phyloP scores from a whole-genome alignment of 2,329 filamentous ascomycete genomes.

The Botrytis cinerea region DNA sequence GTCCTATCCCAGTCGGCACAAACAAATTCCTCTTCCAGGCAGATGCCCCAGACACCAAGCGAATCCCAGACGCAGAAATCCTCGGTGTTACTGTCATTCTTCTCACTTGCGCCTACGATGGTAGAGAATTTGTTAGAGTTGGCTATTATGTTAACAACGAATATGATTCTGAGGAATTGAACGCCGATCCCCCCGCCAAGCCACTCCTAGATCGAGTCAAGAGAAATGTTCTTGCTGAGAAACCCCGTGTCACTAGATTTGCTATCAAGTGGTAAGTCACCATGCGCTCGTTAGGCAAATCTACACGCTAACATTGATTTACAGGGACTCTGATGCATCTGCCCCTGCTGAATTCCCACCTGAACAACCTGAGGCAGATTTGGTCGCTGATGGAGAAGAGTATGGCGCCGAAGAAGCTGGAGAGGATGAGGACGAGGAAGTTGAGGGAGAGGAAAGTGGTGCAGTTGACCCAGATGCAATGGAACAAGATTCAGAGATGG shows the following conservation, averaged over 20 bases:
- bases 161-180: conserved; percentile 89
- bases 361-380: conserved; percentile 94
- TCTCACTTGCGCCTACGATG: conserved; percentile 93
- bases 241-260: conserved; percentile 95
- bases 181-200: conserved; percentile 85
- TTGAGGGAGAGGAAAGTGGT: conserved; percentile 55
- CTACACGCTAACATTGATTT: conserved; percentile 34
- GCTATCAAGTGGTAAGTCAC: conserved; percentile 90
- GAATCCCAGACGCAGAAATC: conserved; percentile 93
- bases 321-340: conserved; percentile 95
- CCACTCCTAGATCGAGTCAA: conserved; percentile 89
- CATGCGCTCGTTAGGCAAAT: background rate
- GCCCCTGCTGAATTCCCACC: conserved; percentile 95
- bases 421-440: conserved; percentile 68
- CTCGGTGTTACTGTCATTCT: conserved; percentile 96
- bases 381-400: conserved; percentile 78
- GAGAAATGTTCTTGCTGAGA: conserved; percentile 92
- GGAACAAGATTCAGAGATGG: conserved; percentile 75
- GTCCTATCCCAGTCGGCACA: conserved; percentile 94
- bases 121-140: conserved; percentile 93
- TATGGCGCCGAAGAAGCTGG: conserved; percentile 92
- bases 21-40: conserved; percentile 99
- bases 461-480: conserved; percentile 46
- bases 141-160: conserved; percentile 99
- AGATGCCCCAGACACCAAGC: conserved; percentile 83